Evolutionary conservation across 441 rosid genomes (phyloP).

Genomic region (Raphanus hybrid): DNA sequence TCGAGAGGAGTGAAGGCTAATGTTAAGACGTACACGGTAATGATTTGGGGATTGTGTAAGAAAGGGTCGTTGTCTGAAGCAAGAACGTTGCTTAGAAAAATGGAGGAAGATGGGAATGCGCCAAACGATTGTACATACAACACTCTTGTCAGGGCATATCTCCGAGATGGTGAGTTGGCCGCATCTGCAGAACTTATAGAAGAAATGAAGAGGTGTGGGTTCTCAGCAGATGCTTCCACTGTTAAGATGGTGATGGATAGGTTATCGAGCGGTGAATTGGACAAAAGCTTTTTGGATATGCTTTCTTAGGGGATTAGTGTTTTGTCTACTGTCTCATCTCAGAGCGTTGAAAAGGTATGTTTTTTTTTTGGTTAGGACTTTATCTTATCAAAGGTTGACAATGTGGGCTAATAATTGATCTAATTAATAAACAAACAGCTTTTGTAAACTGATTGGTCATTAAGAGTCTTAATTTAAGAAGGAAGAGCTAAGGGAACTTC

Average conservation of each 20-base stretch:
- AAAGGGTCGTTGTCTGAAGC: slow-evolving; percentile 34
- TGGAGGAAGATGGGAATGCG: slow-evolving; percentile 25
- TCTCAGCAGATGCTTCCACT: slow-evolving; percentile 18
- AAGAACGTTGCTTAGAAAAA: slow-evolving; percentile 19
- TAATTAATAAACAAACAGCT: neutral
- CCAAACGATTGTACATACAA: slow-evolving; percentile 28
- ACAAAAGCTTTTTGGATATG: slow-evolving; percentile 14
- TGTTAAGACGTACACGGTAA: slow-evolving; percentile 6
- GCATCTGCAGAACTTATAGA: neutral
- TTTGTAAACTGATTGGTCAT: neutral
- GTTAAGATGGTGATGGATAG: slow-evolving; percentile 10
- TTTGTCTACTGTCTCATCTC: neutral
- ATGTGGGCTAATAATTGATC: neutral
- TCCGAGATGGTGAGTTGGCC: neutral
- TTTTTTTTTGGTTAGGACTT: neutral
- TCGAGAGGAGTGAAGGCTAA: slow-evolving; percentile 30
- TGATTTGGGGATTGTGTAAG: slow-evolving; percentile 34
- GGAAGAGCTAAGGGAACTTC: slow-evolving; percentile 92
- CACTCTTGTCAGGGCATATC: slow-evolving; percentile 22
- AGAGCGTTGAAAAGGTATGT: neutral
- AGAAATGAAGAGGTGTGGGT: slow-evolving; percentile 22
- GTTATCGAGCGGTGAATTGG: slow-evolving; percentile 6
- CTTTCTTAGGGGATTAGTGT: neutral
- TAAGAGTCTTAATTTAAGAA: slow-evolving; percentile 43
- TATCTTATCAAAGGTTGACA: neutral